phyloP scores from a whole-genome alignment of 139 green algal genomes.

The Edaphochlamys debaryana region DNA sequence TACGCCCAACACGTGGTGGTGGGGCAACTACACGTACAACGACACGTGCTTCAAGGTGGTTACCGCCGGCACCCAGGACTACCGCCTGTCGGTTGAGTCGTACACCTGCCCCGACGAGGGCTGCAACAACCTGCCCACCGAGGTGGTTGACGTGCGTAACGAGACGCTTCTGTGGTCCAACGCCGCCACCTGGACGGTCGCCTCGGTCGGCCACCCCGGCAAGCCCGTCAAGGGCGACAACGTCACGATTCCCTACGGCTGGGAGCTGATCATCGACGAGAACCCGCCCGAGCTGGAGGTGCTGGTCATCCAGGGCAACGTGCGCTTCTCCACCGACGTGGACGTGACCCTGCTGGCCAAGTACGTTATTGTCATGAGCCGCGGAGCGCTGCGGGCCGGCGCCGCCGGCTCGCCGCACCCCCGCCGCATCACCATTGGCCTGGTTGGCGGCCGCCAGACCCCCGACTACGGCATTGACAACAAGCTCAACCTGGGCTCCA shows the following conservation, averaged over 20 bases:
- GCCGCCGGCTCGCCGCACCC: background rate
- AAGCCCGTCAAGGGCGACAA: slow-evolving; percentile 27
- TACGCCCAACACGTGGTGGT: slow-evolving; percentile 33
- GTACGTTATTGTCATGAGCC: slow-evolving; percentile 37
- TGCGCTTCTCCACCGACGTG: background rate
- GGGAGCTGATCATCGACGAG: slow-evolving; percentile 50
- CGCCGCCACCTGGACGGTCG: slow-evolving; percentile 28
- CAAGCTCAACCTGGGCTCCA: slow-evolving; percentile 39
- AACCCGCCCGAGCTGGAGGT: background rate
- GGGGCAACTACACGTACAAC: slow-evolving; percentile 43
- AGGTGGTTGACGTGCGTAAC: slow-evolving; percentile 36
- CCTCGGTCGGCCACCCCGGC: background rate
- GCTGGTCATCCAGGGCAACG: slow-evolving; percentile 40
- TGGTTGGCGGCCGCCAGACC: slow-evolving; percentile 20
- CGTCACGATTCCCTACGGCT: slow-evolving; percentile 46
- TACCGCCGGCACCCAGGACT: background rate
- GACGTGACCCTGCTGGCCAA: slow-evolving; percentile 31
- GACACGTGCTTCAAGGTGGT: slow-evolving; percentile 23
- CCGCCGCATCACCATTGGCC: background rate
- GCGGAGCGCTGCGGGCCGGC: slow-evolving; percentile 28
- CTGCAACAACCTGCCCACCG: slow-evolving; percentile 12
- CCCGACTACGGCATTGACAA: slow-evolving; percentile 37
- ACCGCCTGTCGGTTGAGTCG: background rate
- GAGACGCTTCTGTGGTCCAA: slow-evolving; percentile 50
- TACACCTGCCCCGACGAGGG: slow-evolving; percentile 11